Evolutionary conservation across 2,329 filamentous ascomycete genomes (phyloP).

Genomic region (Ceratocystis colombiana): DNA sequence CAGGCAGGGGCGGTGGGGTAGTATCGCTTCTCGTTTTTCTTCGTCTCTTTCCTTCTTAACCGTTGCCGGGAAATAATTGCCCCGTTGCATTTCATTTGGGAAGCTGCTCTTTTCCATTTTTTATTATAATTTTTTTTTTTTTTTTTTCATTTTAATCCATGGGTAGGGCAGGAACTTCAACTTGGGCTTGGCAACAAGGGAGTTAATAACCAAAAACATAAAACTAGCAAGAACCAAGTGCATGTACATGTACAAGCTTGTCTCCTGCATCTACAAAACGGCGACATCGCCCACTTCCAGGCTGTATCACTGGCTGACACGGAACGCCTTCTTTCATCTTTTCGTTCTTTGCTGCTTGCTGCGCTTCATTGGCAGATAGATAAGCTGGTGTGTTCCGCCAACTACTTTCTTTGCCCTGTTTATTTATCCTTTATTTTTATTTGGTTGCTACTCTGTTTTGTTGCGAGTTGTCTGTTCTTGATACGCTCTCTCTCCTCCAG

Average conservation of each 20-base stretch:
- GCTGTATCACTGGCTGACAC: not conserved
- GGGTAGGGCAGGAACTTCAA: not conserved
- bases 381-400: too few relatives aligned
- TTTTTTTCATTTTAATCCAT: not conserved
- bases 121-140: too few relatives aligned
- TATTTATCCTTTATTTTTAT: too few relatives aligned
- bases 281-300: slow-evolving; percentile 1
- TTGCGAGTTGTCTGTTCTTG: too few relatives aligned
- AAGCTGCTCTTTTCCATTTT: too few relatives aligned
- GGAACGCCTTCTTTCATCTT: too few relatives aligned
- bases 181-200: not conserved
- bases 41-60: not conserved
- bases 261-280: slow-evolving; percentile 5
- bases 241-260: slow-evolving; percentile 6
- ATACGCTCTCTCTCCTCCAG: too few relatives aligned
- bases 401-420: too few relatives aligned
- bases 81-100: not conserved
- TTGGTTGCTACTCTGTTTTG: too few relatives aligned
- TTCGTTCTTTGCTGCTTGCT: too few relatives aligned
- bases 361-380: too few relatives aligned
- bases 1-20: not conserved
- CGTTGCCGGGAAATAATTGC: not conserved
- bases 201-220: not conserved
- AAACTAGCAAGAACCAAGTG: not conserved
- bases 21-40: too few relatives aligned